Base-by-base conservation (phyloP, 2,329 filamentous ascomycete genomes). In the Colletotrichum caudatum region DNA sequence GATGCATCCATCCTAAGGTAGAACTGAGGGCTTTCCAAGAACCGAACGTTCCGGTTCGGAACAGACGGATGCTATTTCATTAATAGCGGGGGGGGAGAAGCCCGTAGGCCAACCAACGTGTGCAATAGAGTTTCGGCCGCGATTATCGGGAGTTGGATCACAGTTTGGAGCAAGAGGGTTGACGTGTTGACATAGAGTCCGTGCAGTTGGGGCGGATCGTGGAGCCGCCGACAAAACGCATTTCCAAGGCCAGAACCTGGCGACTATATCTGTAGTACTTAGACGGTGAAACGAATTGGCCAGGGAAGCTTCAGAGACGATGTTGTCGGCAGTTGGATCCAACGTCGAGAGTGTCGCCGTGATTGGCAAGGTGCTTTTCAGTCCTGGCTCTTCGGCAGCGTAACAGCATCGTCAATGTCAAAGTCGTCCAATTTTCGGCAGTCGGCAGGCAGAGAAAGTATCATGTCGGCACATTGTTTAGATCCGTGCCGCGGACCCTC, bases 361-460 rank as follows among this genome's bases (percentile, higher is more conserved):
- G 18, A 12, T 26, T 50, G 44, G 9, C 23, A 37, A 53, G 12
- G 48, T 14, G 35, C 33, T 35, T 20, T 18, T 5, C 0, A 23
- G 58, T 58, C 35, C 63, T 18, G 48, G 65, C 26, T 23, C 5
- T 48, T 5, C 3, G 1, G 44, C 50, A 60, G 51, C 44, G 44
- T 26, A 29, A 37, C 44, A 16, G 16, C 8, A 63, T 23, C 33
- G 7, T 62, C 44, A 14, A 54, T 37, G 23, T 54, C 51, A 23
- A 54, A 29, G 16, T 54, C 57, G 18, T 62, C 57, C 57, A 8
- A 68, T 57, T 20, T 46, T 68, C 69, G 58, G 58, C 16, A 33
- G 9, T 58, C 44, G 16, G 59, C 64, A 59, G 53, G 29, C 23
- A 46, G 46, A 41, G 8, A 48, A 37, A 39, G 37, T 44, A 54